Base-by-base conservation (phyloP, 2,329 filamentous ascomycete genomes). In the Nothophaeocryptopus gaeumannii region DNA sequence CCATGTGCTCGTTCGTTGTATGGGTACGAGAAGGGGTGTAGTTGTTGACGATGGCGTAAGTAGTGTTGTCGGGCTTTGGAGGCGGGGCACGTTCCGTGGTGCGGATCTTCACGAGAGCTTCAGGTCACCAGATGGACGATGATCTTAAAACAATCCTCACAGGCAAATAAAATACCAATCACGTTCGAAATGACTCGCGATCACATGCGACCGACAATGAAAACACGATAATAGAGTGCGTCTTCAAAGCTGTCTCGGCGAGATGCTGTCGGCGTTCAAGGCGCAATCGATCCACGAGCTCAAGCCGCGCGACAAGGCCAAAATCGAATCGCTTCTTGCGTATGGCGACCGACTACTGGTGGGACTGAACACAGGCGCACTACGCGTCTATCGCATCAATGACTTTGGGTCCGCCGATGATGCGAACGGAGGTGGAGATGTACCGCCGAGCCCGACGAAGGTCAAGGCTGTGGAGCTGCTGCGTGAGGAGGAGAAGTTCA, bases 251-350 rank as follows among this genome's bases (percentile, higher is more conserved):
- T 42, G 42, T 42, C 40, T 39, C 47, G 44, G 14, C 54, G 47
- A 48, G 15, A 66, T 66, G 93, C 86, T 99, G 73, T 95, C 92
- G 73, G 93, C 93, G 68, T 99, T 99, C 75, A 95, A 88, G 63
- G 91, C 93, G 76, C 88, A 89, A 67, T 88, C 91, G 58, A 92
- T 99, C 70, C 88, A 97, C 78, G 93, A 99, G 87, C 86, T 99
- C 65, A 91, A 88, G 75, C 84, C 85, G 72, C 86, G 89, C 72
- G 92, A 97, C 82, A 96, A 95, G 78, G 95, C 89, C 59, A 93
- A 87, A 78, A 96, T 99, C 73, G 93, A 99, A 74, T 93, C 89
- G 42, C 89, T 99, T 60, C 80, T 97, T 40, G 89, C 92, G 54
- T 89, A 96, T 72, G 90, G 91, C 67, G 93, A 99, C 68, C 84